phyloP scores from a whole-genome alignment of 345 rosid genomes.

The Acer negundo region DNA sequence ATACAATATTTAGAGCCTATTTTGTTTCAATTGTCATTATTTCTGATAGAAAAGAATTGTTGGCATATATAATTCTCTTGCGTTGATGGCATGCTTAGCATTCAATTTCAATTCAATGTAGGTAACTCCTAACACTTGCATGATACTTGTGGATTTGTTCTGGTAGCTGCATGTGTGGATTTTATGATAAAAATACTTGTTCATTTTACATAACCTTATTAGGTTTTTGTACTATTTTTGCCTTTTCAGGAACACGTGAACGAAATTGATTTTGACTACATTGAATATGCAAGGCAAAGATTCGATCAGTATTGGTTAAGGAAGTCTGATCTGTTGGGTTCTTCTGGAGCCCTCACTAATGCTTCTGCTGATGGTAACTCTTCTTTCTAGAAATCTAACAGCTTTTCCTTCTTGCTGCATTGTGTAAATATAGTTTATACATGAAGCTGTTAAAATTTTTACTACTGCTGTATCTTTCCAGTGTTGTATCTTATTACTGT shows the following conservation, averaged over 20 bases:
- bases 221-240: neutral
- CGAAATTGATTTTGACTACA: conserved; percentile 66
- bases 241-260: conserved; percentile 58
- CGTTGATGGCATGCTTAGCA: neutral
- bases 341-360: conserved; percentile 16
- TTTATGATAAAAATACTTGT: neutral
- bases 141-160: neutral
- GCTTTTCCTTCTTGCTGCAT: neutral
- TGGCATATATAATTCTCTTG: neutral
- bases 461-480: neutral
- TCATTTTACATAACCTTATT: conserved; percentile 3
- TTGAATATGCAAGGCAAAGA: conserved; percentile 67
- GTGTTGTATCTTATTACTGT: neutral
- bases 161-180: neutral
- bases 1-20: neutral
- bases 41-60: neutral
- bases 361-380: conserved; percentile 16
- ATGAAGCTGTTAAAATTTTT: neutral
- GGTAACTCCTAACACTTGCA: neutral
- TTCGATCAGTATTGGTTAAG: conserved; percentile 55
- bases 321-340: conserved; percentile 39
- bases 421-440: conserved; percentile 10
- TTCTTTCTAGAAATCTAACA: neutral
- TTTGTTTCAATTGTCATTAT: neutral
- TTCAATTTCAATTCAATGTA: conserved; percentile 1